Conservation (phyloP, 2,329 filamentous ascomycete species). For the Cladosporium sp. region DNA sequence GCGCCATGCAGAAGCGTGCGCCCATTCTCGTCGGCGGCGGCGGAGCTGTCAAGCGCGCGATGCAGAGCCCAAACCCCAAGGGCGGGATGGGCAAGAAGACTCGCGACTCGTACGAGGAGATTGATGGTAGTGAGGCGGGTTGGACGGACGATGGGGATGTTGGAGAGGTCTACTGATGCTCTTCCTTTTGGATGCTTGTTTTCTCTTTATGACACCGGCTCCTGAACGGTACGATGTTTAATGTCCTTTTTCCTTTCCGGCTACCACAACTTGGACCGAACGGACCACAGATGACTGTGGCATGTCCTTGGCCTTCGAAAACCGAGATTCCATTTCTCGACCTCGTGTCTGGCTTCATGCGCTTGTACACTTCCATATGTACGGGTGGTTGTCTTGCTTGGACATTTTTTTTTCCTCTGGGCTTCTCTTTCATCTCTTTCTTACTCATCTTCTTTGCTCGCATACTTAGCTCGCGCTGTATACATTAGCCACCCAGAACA, state of each 20-base stretch:
- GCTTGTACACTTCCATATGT: not conserved
- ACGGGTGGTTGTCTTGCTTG: not conserved
- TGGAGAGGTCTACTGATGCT: slow-evolving; percentile 31
- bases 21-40: slow-evolving; percentile 7
- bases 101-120: slow-evolving; percentile 20
- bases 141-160: slow-evolving; percentile 35
- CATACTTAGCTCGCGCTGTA: not conserved
- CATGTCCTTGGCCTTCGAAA: too few species aligned
- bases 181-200: too few species aligned
- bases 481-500: not conserved
- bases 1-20: not conserved
- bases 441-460: not conserved
- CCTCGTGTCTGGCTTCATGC: not conserved
- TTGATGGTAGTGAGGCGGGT: slow-evolving; percentile 31
- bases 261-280: not conserved
- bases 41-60: slow-evolving; percentile 9
- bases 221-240: too few species aligned
- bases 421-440: not conserved
- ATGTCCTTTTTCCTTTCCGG: too few species aligned
- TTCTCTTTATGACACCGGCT: too few species aligned
- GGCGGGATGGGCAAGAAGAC: slow-evolving; percentile 11
- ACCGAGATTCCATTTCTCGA: too few species aligned
- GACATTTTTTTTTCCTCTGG: not conserved
- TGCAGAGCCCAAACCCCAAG: slow-evolving; percentile 12
- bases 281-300: not conserved